Evolutionary conservation across 163 green algal species (phyloP).

Genomic region (Coccomyxa subellipsoidea): DNA sequence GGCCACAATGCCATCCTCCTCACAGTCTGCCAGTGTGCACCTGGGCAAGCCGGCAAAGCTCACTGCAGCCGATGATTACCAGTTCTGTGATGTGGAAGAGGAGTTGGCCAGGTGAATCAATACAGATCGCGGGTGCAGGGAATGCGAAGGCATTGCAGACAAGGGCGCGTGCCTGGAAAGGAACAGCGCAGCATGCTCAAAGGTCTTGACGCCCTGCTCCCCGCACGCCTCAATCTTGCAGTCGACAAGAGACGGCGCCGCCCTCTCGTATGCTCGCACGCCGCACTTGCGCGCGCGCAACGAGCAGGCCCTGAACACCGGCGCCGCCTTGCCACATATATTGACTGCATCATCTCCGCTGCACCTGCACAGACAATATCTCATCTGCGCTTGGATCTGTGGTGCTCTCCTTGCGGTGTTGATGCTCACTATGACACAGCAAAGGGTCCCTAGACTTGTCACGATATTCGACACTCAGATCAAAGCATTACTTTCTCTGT

Average conservation of each 20-base stretch:
- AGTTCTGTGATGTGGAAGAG: neutral
- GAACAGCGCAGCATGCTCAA: conserved; percentile 29
- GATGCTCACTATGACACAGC: too few species aligned
- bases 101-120: too few species aligned
- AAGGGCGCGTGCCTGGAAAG: conserved; percentile 16
- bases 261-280: conserved; percentile 36
- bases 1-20: conserved; percentile 56
- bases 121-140: too few species aligned
- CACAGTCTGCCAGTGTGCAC: conserved; percentile 36
- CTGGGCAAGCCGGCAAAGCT: neutral
- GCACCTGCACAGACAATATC: conserved; percentile 25
- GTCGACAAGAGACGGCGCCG: conserved; percentile 23
- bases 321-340: conserved; percentile 20
- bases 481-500: too few species aligned
- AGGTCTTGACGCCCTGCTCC: conserved; percentile 48
- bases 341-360: conserved; percentile 60
- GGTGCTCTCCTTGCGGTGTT: too few species aligned
- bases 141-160: too few species aligned
- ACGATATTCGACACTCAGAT: too few species aligned
- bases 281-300: conserved; percentile 41
- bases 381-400: too few species aligned
- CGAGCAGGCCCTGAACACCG: conserved; percentile 38
- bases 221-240: conserved; percentile 52
- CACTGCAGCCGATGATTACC: too few species aligned
- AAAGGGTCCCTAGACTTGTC: neutral